Base-by-base conservation (phyloP, 805 yeast species). In the Ogataea nakhonphanomensis region DNA sequence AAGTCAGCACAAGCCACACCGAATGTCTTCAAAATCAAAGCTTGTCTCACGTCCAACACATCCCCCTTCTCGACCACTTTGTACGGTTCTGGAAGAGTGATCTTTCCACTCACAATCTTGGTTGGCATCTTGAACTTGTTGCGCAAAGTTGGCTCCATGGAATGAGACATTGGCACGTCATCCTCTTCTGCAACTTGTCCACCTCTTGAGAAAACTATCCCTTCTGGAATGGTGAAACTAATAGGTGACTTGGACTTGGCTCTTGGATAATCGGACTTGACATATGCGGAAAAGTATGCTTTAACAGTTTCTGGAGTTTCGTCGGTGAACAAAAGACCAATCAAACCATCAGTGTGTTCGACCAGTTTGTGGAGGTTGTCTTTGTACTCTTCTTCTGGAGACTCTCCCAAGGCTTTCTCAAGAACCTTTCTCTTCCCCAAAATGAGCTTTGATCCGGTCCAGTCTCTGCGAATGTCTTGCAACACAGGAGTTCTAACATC, bases 81-180 rank as follows among this genome's bases (percentile, higher is more conserved):
- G 65, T 76, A 87, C 29, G 93, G 93, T 51, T 79, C 78, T 14
- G 77, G 78, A 35, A 93, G 69, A 43, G 76, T 72, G 50, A 93
- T 83, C 62, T 91, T 91, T 62, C 99, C 99, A 37, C 81, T 74
- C 58, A 84, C 84, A 50, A 93, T 84, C 59, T 79, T 82, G 4
- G 98, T 90, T 53, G 99, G 98, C 53, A 93, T 78, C 60, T 91
- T 90, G 51, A 80, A 80, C 60, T 84, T 84, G 64, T 80, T 85
- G 72, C 99, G 84, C 58, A 93, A 65, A 29, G 95, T 87, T 56
- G 89, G 87, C 66, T 93, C 99, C 67, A 95, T 74, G 5, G 98
- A 88, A 62, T 93, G 99, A 9, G 95, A 83, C 85, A 93, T 81
- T 53, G 97, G 96, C 14, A 93, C 89, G 64, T 93, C 99, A 50